Evolutionary conservation across 495 filamentous ascomycete species (phyloP), one percentile per base, ranked within the genome.

Genomic region (Xylaria castorea): DNA sequence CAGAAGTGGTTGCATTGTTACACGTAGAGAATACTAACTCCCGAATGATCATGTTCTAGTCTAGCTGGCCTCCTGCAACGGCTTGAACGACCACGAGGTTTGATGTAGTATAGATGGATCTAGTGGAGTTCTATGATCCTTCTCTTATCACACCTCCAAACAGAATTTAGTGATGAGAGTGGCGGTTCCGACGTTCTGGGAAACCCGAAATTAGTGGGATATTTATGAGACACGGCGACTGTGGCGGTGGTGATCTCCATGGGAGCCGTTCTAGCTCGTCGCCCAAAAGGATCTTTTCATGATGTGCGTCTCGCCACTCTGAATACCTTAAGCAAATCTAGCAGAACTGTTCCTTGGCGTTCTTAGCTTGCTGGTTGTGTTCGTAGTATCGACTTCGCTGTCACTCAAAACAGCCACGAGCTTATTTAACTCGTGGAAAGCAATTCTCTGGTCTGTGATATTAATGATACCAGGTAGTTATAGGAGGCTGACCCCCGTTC

Each of bases 331-430:
- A 64, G 38, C 58, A 46, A 44, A 44, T 64, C n/a, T 18, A 44
- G 20, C n/a, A 16, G 36, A 42, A 32, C 22, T 44, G 22, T 44
- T 42, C 12, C 50, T 68, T 68, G 30, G 50, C 36, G 12, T 25
- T 68, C 50, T 42, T 55, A 22, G 66, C 66, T 68, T 67, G 14
- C 50, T 42, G 20, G 14, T 16, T 34, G 30, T 36, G 64, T 30
- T 34, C 42, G 40, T 34, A 27, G 50, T 66, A 50, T 5, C 61
- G 27, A 40, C 20, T 64, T 44, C 30, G 18, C 9, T 32, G 58
- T 61, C 32, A n/a, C 38, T 38, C 9, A 22, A 18, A 60, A 60
- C 55, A 60, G 30, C 16, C 55, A 8, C 30, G 5, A 58, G 55
- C 55, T 58, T 22, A 55, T 55, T 27, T 12, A 7, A 27, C n/a